Evolutionary conservation across 1,284 basidiomycete species (phyloP).

Genomic region (Trichosporon faecale): DNA sequence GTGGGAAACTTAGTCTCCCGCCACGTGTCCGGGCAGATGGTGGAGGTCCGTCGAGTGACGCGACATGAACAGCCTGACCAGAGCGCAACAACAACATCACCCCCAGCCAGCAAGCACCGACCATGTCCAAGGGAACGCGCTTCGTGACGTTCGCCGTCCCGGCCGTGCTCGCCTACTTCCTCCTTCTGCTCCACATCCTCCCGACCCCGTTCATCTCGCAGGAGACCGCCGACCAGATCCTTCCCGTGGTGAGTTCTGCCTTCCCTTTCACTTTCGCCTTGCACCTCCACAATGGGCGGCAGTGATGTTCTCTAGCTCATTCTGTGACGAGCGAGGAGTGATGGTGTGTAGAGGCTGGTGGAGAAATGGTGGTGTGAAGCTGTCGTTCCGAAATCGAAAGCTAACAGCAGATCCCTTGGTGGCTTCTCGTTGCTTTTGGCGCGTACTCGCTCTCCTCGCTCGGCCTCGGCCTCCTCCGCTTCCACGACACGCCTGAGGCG

Average conservation of each 20-base stretch:
- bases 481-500: conserved; percentile 72
- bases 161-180: conserved; percentile 57
- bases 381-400: not conserved
- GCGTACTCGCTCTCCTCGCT: conserved; percentile 69
- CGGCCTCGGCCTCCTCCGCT: conserved; percentile 67
- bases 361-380: not conserved
- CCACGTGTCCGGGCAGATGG: not conserved
- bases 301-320: not conserved
- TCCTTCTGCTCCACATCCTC: conserved; percentile 59
- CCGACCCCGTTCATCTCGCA: conserved; percentile 61
- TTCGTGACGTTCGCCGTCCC: conserved; percentile 56
- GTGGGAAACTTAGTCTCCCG: not conserved
- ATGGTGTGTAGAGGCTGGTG: too few species aligned
- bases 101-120: not conserved
- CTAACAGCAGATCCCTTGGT: conserved; percentile 64
- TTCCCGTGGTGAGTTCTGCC: conserved; percentile 60
- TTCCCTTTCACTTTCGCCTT: not conserved
- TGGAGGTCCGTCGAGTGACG: not conserved
- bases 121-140: conserved; percentile 62
- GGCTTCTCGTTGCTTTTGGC: conserved; percentile 69
- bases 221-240: conserved; percentile 54
- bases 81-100: conserved; percentile 4
- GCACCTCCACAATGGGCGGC: too few species aligned
- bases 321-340: too few species aligned
- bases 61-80: not conserved